Conservation (phyloP, 2,329 filamentous ascomycete species). For the Phyllosticta citribraziliensis region DNA sequence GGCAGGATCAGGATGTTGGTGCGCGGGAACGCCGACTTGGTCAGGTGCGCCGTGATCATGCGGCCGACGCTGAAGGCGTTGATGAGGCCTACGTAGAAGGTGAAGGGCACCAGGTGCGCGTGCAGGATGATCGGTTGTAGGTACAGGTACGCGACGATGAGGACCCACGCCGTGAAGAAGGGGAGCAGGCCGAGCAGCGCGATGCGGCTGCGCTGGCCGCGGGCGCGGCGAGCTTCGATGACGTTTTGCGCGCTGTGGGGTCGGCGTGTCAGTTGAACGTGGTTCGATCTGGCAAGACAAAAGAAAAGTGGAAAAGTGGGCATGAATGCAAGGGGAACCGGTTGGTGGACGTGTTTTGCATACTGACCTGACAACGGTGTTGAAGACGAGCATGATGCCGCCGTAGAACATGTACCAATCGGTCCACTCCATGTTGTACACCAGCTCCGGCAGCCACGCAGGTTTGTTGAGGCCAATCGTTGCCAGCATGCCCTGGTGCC, state of each 20-base stretch:
- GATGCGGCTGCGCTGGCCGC: slow-evolving; percentile 60
- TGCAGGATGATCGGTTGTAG: slow-evolving; percentile 77
- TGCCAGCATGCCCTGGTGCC: slow-evolving; percentile 72
- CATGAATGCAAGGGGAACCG: background rate
- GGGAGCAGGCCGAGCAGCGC: slow-evolving; percentile 77
- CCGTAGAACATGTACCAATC: slow-evolving; percentile 92
- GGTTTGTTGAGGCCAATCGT: slow-evolving; percentile 58
- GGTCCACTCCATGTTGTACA: slow-evolving; percentile 78
- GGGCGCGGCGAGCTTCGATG: slow-evolving; percentile 65
- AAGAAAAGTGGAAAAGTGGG: background rate
- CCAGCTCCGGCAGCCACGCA: slow-evolving; percentile 52
- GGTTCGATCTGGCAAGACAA: background rate
- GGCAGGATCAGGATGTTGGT: slow-evolving; percentile 76
- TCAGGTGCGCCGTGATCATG: slow-evolving; percentile 91
- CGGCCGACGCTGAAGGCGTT: slow-evolving; percentile 93
- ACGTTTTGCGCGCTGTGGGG: slow-evolving; percentile 63
- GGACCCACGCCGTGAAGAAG: slow-evolving; percentile 66
- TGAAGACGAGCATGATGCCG: slow-evolving; percentile 68
- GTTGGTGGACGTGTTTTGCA: background rate
- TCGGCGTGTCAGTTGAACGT: slow-evolving; percentile 3
- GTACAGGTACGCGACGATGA: slow-evolving; percentile 69
- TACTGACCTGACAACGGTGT: slow-evolving; percentile 59
- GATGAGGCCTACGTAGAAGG: slow-evolving; percentile 76
- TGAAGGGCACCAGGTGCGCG: slow-evolving; percentile 79
- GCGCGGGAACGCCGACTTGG: slow-evolving; percentile 80